Evolutionary conservation across 148 eudicot species (phyloP), one percentile per base, ranked within the genome.

Genomic region (Dysphania ambrosioides): DNA sequence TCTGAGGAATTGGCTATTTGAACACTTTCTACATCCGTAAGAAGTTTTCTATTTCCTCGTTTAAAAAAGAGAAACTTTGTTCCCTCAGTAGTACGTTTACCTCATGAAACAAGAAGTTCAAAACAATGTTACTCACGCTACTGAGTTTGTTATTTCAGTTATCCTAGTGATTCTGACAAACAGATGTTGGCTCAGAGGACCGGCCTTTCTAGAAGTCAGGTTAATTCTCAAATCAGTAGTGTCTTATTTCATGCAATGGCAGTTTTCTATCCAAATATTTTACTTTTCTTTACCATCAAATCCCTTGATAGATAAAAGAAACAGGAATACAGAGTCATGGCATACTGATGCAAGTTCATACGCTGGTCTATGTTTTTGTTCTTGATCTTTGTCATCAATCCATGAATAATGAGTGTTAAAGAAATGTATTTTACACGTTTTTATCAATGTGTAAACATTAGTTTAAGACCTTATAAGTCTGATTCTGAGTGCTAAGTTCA

Each of bases 131-230:
- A n/a, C n/a, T n/a, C n/a, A n/a, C 27, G 9, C 29, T 6, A 21
- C 16, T 49, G 47, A 0, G 6, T 0, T 44, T 61, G 1, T 65
- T 31, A 35, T 75, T 77, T 62, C 85, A 84, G 87, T 26, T 84
- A 84, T 66, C 87, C 87, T 58, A 84, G 82, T 70, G 87, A 84
- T 71, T 57, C 85, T 32, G 87, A 84, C 60, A 84, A 84, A 77
- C 84, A 79, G 63, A 82, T 84, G 87, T 75, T 84, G 74, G 83
- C 87, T 5, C 83, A 82, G 68, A 79, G 77, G 75, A 84, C 87
- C 1, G 87, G 87, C 8, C 77, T 84, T n/a, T n/a, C n/a, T n/a
- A n/a, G n/a, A n/a, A n/a, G n/a, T 40, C 87, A 84, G 85, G 87
- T 84, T 63, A 53, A 78, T 44, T n/a, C 61, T 57, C 23, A 0